Percentiles rank a stretch among this genome's conserved stretches.
These are phyloP conservation scores for Pulveroboletus sp. DNA, from an alignment of 768 basidiomycete genomes.

Conservation along the genomic window DNA sequence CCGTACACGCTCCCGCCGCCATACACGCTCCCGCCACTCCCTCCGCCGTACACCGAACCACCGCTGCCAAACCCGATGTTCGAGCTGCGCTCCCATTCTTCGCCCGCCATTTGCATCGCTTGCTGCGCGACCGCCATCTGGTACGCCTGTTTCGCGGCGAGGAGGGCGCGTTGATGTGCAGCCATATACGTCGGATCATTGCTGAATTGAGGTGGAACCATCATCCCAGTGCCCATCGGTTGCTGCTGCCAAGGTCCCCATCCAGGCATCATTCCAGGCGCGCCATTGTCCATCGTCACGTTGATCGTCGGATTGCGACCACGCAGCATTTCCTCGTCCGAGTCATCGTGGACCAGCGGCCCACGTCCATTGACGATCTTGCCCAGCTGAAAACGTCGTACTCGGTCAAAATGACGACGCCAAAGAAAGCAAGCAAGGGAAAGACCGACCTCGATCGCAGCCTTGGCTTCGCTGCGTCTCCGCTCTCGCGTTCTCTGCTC, in stretches of 20 bases:
- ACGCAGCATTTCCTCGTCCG: conserved; percentile 36
- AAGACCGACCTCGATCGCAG: conserved; percentile 71
- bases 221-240: conserved; percentile 26
- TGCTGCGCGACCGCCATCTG: conserved; percentile 90
- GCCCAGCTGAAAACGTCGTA: conserved; percentile 58
- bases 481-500: conserved; percentile 66
- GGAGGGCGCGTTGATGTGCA: conserved; percentile 86
- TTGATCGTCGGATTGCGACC: conserved; percentile 31
- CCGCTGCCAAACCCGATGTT: conserved; percentile 41
- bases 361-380: conserved; percentile 80
- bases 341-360: conserved; percentile 51
- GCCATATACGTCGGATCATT: conserved; percentile 58
- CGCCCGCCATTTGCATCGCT: conserved; percentile 82
- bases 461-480: conserved; percentile 77
- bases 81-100: conserved; percentile 86
- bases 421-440: neutral
- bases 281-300: conserved; percentile 34
- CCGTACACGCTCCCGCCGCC: conserved; percentile 50
- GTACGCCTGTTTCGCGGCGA: conserved; percentile 83
- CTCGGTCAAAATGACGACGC: neutral
- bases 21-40: conserved; percentile 45
- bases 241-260: conserved; percentile 32
- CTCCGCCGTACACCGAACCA: conserved; percentile 35
- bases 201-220: conserved; percentile 40
- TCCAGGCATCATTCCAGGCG: conserved; percentile 31